phyloP scores from a whole-genome alignment of 495 filamentous ascomycete species.

The Neurospora sp. region DNA sequence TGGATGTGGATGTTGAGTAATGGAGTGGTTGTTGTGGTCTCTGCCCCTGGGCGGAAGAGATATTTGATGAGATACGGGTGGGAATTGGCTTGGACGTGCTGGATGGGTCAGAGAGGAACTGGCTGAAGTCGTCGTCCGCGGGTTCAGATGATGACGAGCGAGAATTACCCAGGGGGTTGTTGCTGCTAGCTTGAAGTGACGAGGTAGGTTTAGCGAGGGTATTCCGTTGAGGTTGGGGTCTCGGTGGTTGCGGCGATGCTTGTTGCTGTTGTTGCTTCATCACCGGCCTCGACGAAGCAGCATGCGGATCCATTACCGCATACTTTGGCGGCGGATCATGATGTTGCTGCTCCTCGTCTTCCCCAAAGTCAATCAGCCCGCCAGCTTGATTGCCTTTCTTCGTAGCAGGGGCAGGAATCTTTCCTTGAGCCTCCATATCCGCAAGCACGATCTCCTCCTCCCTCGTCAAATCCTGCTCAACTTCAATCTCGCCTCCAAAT shows the following conservation, averaged over 20 bases:
- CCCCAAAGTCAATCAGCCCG: not conserved
- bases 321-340: not conserved
- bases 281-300: not conserved
- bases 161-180: not conserved
- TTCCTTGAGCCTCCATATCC: not conserved
- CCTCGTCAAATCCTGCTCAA: not conserved
- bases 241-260: not conserved
- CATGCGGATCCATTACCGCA: not conserved
- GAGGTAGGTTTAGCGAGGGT: not conserved
- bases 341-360: not conserved
- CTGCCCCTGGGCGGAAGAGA: not conserved
- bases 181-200: not conserved
- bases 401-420: not conserved
- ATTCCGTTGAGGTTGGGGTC: not conserved
- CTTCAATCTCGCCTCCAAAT: not conserved
- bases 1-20: not conserved
- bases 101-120: not conserved
- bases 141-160: not conserved
- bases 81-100: not conserved
- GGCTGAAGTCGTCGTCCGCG: not conserved
- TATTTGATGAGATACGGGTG: no score
- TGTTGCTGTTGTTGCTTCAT: not conserved
- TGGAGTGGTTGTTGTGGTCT: not conserved
- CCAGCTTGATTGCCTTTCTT: not conserved
- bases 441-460: not conserved